phyloP scores from a whole-genome alignment of 1,284 basidiomycete species.

The Sphaerobolus stellatus region DNA sequence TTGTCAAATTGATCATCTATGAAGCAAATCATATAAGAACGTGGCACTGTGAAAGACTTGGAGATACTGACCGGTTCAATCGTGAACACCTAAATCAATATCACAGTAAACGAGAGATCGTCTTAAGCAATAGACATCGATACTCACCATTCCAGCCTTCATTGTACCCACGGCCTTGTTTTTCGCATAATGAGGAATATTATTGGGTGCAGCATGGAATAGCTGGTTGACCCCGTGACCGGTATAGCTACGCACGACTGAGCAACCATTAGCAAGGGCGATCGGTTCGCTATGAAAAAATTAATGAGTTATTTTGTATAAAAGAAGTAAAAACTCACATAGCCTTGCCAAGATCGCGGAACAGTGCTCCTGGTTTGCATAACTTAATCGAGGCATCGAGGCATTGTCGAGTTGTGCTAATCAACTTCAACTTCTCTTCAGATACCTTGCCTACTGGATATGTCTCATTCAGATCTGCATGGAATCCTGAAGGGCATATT shows the following conservation, averaged over 20 bases:
- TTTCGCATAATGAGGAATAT: conserved; percentile 84
- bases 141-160: conserved; percentile 80
- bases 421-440: conserved; percentile 78
- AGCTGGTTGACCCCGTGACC: conserved; percentile 89
- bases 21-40: conserved; percentile 1
- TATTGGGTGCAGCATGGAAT: conserved; percentile 76
- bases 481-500: conserved; percentile 58
- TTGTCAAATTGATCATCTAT: conserved; percentile 93
- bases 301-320: conserved; percentile 6
- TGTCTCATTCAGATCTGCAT: conserved; percentile 88
- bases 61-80: conserved; percentile 69
- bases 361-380: conserved; percentile 87
- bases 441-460: conserved; percentile 88
- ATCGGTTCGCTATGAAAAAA: conserved; percentile 66
- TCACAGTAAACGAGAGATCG: background rate
- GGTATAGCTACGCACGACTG: conserved; percentile 84
- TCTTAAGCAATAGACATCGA: background rate
- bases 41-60: conserved; percentile 17
- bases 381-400: conserved; percentile 86
- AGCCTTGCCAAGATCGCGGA: conserved; percentile 78
- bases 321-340: conserved; percentile 54
- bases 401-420: conserved; percentile 76
- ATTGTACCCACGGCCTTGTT: conserved; percentile 82
- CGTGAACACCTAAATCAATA: conserved; percentile 33
- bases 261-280: conserved; percentile 76